Base-by-base conservation (phyloP, 2,329 filamentous ascomycete species). In the Eutypella sp. region DNA sequence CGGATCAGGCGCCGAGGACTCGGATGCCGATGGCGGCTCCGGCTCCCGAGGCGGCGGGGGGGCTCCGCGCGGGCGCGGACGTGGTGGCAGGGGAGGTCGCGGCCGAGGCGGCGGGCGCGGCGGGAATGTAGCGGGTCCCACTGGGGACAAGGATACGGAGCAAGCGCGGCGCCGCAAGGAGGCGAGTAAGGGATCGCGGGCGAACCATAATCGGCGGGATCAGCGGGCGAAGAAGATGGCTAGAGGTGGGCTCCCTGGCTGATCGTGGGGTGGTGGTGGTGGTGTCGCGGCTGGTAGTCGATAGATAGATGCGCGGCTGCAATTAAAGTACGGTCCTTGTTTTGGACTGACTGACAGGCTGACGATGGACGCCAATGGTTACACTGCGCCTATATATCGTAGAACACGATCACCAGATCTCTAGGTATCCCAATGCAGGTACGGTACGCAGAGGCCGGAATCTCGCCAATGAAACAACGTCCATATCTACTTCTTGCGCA, bases 121-220 rank as follows among this genome's bases (percentile, higher is more conserved):
- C 44, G 76, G 78, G 3, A 82, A 76, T 56, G 82, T 85, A 8
- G 78, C 82, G 2, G 84, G 85, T 0, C 73, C 82, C 1, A 71
- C 79, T 1, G 78, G 81, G 6, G 85, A 88, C n/a, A 81, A 81
- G 55, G 78, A 76, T n/a, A 90, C 86, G 1, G 82, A 89, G 54
- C 69, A 73, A 44, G 84, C 87, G 9, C 76, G 89, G 54, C 77
- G 83, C 57, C 77, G 79, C 51, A 96, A 96, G 62, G 91, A 95
- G 61, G 82, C 86, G 22, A 87, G 83, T 55, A 96, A 96, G 65
- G 77, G 84, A 3, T 87, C 85, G 19, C 75, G 85, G 49, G 90
- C 89, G 25, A 96, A 96, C 61, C 90, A 96, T 63, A 93, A 89
- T 64, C 80, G 91, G 22, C 78, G 89, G 41, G 87, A 95, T 60